A percentile compares a stretch with the other conserved stretches of the same genome.
These are phyloP conservation scores for Globisporangium ultimum DNA, from an alignment of 352 stramenopile genomes.

Conservation along the genomic window DNA sequence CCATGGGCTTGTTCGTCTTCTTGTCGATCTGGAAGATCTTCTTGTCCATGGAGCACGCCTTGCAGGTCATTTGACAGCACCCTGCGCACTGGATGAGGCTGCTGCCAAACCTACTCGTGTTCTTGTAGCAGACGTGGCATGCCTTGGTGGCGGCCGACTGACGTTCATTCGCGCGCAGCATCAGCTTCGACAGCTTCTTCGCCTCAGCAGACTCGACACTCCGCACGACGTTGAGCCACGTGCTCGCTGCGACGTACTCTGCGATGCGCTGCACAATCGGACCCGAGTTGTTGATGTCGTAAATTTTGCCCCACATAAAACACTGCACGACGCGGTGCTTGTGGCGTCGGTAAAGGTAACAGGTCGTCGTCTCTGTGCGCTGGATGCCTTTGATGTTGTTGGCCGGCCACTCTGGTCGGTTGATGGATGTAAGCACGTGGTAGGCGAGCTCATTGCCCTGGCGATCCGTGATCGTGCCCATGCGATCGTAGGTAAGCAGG, in stretches of 20 bases:
- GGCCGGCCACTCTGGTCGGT: slow-evolving; percentile 16
- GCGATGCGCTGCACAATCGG: neutral
- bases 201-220: no score
- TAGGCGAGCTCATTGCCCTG: slow-evolving; percentile 16
- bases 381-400: slow-evolving; percentile 24
- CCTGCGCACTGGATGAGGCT: slow-evolving; percentile 17
- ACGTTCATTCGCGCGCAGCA: no score
- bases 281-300: slow-evolving; percentile 3
- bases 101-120: neutral
- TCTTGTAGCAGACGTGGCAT: slow-evolving; percentile 1
- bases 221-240: no score
- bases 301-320: slow-evolving; percentile 35
- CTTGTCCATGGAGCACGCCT: slow-evolving; percentile 17
- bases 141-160: neutral
- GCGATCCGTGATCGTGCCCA: slow-evolving; percentile 6
- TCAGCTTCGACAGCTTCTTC: no score
- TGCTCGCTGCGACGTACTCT: slow-evolving; percentile 22
- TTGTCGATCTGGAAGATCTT: slow-evolving; percentile 26
- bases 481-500: slow-evolving; percentile 23
- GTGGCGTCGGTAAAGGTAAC: slow-evolving; percentile 32
- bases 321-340: slow-evolving; percentile 28
- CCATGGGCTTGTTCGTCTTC: slow-evolving; percentile 19
- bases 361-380: slow-evolving; percentile 34
- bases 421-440: slow-evolving; percentile 18
- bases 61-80: slow-evolving; percentile 15